These are phyloP conservation scores for Avena sativa DNA, from an alignment of 176 grass and related monocot species.

Conservation along the genomic window DNA sequence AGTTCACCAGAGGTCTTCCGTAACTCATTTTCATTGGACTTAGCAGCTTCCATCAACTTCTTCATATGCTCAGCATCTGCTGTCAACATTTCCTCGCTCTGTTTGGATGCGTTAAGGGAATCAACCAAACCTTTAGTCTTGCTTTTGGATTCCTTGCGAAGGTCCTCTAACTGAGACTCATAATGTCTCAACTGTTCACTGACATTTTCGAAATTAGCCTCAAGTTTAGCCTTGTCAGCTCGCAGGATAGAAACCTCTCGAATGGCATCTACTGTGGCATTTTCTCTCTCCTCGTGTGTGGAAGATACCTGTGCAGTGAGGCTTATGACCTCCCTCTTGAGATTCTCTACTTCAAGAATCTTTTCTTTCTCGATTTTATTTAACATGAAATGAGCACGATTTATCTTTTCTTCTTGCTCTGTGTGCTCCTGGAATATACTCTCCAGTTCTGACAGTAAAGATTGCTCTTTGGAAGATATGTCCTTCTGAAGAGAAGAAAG, in stretches of 20 bases:
- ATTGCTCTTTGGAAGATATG: slow-evolving; percentile 80
- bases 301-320: slow-evolving; percentile 79
- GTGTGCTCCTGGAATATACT: slow-evolving; percentile 94
- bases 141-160: slow-evolving; percentile 85
- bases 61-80: slow-evolving; percentile 91
- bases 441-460: slow-evolving; percentile 85
- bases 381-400: slow-evolving; percentile 62
- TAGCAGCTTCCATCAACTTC: slow-evolving; percentile 74
- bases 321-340: slow-evolving; percentile 71
- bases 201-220: slow-evolving; percentile 73
- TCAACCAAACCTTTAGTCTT: slow-evolving; percentile 95
- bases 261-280: slow-evolving; percentile 64
- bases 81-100: slow-evolving; percentile 97
- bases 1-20: slow-evolving; percentile 70
- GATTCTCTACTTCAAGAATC: slow-evolving; percentile 82
- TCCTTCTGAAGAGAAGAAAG: slow-evolving; percentile 81
- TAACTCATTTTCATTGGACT: slow-evolving; percentile 70
- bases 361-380: slow-evolving; percentile 87
- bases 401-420: slow-evolving; percentile 94
- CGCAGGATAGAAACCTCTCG: slow-evolving; percentile 73
- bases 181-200: slow-evolving; percentile 68
- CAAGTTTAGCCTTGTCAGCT: slow-evolving; percentile 83
- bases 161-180: slow-evolving; percentile 73
- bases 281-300: slow-evolving; percentile 83
- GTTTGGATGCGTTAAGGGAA: slow-evolving; percentile 91